These are phyloP conservation scores for Cicer chorassanicum DNA, from an alignment of 306 rosid genomes.

Conservation along the genomic window DNA sequence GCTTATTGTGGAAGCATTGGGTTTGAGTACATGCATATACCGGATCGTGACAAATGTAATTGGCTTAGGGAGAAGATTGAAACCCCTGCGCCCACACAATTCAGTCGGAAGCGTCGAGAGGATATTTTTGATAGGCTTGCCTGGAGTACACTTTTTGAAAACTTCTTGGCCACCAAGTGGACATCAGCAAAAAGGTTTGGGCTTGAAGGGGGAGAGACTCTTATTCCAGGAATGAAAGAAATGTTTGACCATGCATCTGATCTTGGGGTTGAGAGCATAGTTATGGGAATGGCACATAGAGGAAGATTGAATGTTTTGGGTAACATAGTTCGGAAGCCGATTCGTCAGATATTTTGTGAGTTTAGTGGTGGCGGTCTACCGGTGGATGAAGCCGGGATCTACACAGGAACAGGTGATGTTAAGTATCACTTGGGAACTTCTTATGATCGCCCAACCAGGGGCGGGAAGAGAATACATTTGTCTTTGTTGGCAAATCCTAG, in stretches of 20 bases:
- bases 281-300: constrained; percentile 92
- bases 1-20: constrained; percentile 93
- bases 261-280: constrained; percentile 93
- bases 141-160: constrained; percentile 94
- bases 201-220: constrained; percentile 91
- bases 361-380: constrained; percentile 92
- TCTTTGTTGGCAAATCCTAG: constrained; percentile 94
- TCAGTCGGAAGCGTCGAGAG: constrained; percentile 70
- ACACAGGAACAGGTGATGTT: constrained; percentile 98
- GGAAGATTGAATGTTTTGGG: constrained; percentile 94
- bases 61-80: constrained; percentile 93
- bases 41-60: constrained; percentile 80
- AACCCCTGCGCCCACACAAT: constrained; percentile 71
- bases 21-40: constrained; percentile 92
- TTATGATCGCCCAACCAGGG: constrained; percentile 92
- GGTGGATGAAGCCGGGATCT: constrained; percentile 77
- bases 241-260: constrained; percentile 89
- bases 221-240: constrained; percentile 96
- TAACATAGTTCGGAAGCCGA: constrained; percentile 89
- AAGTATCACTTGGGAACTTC: constrained; percentile 96
- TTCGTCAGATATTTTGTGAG: constrained; percentile 85
- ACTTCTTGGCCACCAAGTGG: constrained; percentile 95
- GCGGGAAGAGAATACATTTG: constrained; percentile 86
- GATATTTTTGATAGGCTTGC: constrained; percentile 90
- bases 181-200: constrained; percentile 92